These are phyloP conservation scores for Colletotrichum spaethianum DNA, from an alignment of 2,329 filamentous ascomycete species.

Conservation along the genomic window DNA sequence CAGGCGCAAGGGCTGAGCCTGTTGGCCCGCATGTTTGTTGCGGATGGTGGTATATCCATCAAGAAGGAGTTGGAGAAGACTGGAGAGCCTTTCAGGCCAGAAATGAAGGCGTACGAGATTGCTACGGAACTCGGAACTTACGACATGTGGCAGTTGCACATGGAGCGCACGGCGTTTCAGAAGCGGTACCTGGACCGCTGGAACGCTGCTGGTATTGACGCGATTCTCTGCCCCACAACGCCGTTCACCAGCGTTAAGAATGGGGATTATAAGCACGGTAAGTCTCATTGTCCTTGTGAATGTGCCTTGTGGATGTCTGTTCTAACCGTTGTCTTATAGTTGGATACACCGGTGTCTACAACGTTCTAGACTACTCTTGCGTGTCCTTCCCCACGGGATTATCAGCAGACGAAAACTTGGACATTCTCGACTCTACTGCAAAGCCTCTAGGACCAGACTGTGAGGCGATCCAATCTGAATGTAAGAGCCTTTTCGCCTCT, in stretches of 20 bases:
- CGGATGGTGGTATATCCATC: conserved; percentile 62
- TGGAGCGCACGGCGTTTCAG: conserved; percentile 61
- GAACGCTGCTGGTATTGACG: conserved; percentile 68
- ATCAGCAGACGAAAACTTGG: conserved; percentile 56
- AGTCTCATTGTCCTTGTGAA: conserved; percentile 33
- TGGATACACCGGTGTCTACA: conserved; percentile 65
- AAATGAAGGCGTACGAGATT: conserved; percentile 52
- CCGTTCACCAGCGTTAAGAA: conserved; percentile 60
- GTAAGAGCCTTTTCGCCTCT: conserved; percentile 48
- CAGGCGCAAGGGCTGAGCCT: conserved; percentile 56
- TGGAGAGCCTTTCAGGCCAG: conserved; percentile 59
- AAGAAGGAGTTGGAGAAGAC: conserved; percentile 54
- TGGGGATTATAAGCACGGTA: conserved; percentile 60
- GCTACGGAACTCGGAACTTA: conserved; percentile 57
- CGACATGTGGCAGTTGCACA: conserved; percentile 64
- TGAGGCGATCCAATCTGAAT: conserved; percentile 56
- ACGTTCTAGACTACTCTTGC: conserved; percentile 63
- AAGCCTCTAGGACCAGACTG: conserved; percentile 55
- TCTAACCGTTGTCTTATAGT: conserved; percentile 49
- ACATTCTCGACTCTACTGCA: conserved; percentile 49
- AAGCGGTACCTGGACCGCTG: conserved; percentile 62
- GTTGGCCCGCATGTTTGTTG: conserved; percentile 62
- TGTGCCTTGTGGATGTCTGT: neutral
- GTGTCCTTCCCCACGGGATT: conserved; percentile 63
- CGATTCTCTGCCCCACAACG: conserved; percentile 71